Conservation (phyloP, 2,329 filamentous ascomycete genomes). For the Phyllachora maydis region DNA sequence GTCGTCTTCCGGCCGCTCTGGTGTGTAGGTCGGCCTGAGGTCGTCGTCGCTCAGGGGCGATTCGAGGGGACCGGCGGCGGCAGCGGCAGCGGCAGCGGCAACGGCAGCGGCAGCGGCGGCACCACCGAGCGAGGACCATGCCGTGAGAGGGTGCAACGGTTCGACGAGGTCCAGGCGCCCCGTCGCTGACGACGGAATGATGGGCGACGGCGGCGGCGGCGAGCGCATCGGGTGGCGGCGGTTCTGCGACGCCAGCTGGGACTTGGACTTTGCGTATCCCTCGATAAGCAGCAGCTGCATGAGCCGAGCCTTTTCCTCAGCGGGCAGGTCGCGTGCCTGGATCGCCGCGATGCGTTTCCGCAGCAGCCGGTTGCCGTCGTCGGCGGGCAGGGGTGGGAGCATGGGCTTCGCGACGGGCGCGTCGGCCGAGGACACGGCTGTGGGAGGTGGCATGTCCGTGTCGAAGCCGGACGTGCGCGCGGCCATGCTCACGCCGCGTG, state of each 20-base stretch:
- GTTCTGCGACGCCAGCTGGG: conserved; percentile 11
- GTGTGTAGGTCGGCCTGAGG: conserved; percentile 45
- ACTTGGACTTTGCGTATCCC: conserved; percentile 37
- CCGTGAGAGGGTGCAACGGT: conserved; percentile 13
- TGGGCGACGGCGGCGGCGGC: conserved; percentile 8
- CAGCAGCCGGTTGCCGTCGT: conserved; percentile 56
- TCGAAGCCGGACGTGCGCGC: too few species aligned
- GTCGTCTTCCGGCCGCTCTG: conserved; percentile 21
- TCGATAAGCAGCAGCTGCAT: conserved; percentile 55
- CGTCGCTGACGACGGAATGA: conserved; percentile 2
- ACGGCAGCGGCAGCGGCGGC: too few species aligned
- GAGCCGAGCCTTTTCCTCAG: conserved; percentile 45
- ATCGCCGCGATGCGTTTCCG: conserved; percentile 48
- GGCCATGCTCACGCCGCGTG: too few species aligned
- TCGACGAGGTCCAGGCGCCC: conserved; percentile 11
- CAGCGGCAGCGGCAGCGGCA: too few species aligned
- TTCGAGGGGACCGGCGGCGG: conserved; percentile 15
- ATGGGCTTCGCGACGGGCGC: conserved; percentile 8
- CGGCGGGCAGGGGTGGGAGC: conserved; percentile 41
- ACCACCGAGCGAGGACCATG: conserved; percentile 27
- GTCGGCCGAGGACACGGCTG: too few species aligned
- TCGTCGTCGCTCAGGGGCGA: conserved; percentile 38
- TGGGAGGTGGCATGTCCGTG: too few species aligned
- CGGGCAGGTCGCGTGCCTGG: conserved; percentile 35
- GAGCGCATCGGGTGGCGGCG: too few species aligned